Conservation (phyloP, 139 green algal species). For the Auxenochlorella pyrenoidosa region DNA sequence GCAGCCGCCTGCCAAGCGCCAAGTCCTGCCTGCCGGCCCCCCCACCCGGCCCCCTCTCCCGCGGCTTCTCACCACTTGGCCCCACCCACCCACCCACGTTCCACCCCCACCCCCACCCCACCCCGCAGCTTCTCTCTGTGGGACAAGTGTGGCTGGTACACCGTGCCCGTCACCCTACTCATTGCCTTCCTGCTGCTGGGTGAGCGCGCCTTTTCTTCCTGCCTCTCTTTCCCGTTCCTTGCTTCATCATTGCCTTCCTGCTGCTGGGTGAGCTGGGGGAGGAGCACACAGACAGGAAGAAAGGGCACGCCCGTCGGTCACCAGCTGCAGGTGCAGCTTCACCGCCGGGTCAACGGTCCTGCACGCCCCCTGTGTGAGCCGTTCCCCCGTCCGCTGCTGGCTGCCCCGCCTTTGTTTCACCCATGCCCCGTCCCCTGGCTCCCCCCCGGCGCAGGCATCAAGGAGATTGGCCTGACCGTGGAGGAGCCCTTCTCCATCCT, state of each 20-base stretch:
- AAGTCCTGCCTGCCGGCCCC: too few relatives aligned
- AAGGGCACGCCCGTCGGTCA: too few relatives aligned
- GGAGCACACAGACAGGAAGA: background rate
- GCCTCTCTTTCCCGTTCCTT: too few relatives aligned
- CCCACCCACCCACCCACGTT: background rate
- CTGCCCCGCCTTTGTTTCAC: too few relatives aligned
- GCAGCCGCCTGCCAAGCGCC: too few relatives aligned
- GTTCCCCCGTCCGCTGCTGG: too few relatives aligned
- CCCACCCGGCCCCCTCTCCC: too few relatives aligned
- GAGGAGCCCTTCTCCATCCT: slow-evolving; percentile 62
- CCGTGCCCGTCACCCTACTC: slow-evolving; percentile 52
- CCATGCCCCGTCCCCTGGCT: too few relatives aligned
- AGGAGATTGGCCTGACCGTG: slow-evolving; percentile 17
- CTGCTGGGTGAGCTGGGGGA: background rate
- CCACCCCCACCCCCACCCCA: background rate
- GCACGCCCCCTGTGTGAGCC: background rate
- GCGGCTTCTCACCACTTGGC: too few relatives aligned
- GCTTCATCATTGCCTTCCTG: background rate
- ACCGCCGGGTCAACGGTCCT: background rate
- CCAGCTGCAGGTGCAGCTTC: background rate
- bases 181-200: slow-evolving; percentile 78
- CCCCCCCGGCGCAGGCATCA: background rate
- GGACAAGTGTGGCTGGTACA: slow-evolving; percentile 67
- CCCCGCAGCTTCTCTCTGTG: slow-evolving; percentile 60
- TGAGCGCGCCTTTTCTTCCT: slow-evolving; percentile 23